Base-by-base conservation (phyloP, 1,284 basidiomycete genomes). In the Puccinia coronata region DNA sequence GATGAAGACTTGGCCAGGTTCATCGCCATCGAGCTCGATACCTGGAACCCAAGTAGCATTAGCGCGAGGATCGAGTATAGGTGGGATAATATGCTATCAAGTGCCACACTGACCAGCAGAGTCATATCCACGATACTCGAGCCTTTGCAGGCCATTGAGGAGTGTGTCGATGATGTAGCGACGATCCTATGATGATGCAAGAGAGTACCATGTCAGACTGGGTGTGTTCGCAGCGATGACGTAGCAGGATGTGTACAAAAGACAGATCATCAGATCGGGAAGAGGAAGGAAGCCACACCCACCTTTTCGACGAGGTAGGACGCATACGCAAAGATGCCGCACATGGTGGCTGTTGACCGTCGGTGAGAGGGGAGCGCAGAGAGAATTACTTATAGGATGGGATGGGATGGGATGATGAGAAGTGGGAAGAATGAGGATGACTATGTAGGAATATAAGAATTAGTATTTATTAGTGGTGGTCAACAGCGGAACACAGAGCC, bases 111-210 rank as follows among this genome's bases (percentile, higher is more conserved):
- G 76, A 88, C 89, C 89, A 16, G 97, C 97, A 85, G 93, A 95
- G 87, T 99, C 97, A 87, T 99, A 98, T 73, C 97, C 96, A 86
- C 97, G 92, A 88, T 99, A 99, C 87, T 99, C 97, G 85, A 98
- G 92, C 83, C 97, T 92, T 72, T 93, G 92, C 82, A 99, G 92
- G 84, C 96, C 97, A 83, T 92, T 93, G 86, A 92, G 91, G 81
- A 99, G 91, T 82, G 95, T 92, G 85, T 99, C 95, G 84, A 97
- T 92, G 84, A 98, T 90, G 84, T 94, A 92, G 87, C 93, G 92
- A 85, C 97, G 94, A 87, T 93, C 92, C 94, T 96, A 12, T 80
- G 47, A 71, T n/a, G n/a, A n/a, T 47, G 23, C 25, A 25, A 18
- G 16, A 34, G n/a, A 39, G 16, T 5, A 23, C 20, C 25, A 34